Evolutionary conservation across 2,329 filamentous ascomycete genomes (phyloP).

Genomic region (Fusarium duplospermum): DNA sequence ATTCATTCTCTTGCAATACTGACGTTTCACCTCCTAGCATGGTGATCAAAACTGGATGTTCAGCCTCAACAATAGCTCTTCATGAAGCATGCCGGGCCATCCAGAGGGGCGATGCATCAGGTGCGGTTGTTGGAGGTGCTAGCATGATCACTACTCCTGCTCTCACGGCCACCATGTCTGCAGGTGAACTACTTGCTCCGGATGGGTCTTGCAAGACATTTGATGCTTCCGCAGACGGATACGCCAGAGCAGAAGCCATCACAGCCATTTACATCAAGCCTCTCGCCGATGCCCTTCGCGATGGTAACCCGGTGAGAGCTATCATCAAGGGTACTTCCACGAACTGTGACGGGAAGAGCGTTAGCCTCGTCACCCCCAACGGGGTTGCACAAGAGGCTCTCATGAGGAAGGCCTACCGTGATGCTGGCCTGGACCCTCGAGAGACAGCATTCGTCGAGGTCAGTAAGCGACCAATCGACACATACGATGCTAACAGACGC

Average conservation of each 20-base stretch:
- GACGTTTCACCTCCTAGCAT: background rate
- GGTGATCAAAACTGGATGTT: constrained; percentile 2
- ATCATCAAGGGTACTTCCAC: background rate
- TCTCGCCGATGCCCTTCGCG: background rate
- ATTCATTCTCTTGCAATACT: background rate
- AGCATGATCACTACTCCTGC: constrained; percentile 9
- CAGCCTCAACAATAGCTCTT: background rate
- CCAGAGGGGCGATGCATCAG: background rate
- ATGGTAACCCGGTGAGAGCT: constrained; percentile 10
- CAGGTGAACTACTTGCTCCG: constrained; percentile 49
- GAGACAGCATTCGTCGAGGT: constrained; percentile 16
- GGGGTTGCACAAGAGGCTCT: constrained; percentile 46
- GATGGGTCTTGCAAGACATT: constrained; percentile 47
- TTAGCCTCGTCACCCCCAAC: background rate
- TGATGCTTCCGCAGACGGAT: constrained; percentile 6
- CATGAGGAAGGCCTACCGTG: constrained; percentile 47
- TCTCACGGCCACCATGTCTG: background rate
- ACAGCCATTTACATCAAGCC: constrained; percentile 11
- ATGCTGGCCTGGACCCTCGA: constrained; percentile 31
- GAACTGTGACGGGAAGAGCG: constrained; percentile 1
- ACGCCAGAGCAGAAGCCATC: constrained; percentile 7
- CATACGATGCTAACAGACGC: background rate
- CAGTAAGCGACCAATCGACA: background rate
- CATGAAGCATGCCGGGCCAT: constrained; percentile 5
- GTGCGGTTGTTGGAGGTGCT: background rate